Conservation (phyloP, 768 basidiomycete species). For the Symmetrospora coprosmae region DNA sequence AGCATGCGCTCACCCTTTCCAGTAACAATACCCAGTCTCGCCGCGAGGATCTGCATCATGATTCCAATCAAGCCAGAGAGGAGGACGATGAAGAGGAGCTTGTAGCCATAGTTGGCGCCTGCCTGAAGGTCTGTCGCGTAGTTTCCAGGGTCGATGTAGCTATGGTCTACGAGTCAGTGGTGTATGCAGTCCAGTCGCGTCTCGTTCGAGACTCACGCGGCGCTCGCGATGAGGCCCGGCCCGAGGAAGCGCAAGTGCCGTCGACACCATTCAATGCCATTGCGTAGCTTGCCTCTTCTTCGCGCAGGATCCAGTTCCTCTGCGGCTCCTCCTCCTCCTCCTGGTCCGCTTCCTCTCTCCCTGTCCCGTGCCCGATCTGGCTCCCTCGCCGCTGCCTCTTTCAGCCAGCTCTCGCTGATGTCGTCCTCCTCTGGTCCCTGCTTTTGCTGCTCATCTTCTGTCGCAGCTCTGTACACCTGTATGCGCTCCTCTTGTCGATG, state of each 20-base stretch:
- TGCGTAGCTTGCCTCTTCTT: background rate
- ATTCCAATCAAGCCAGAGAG: conserved; percentile 69
- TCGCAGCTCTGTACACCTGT: background rate
- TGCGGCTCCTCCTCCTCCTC: background rate
- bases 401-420: background rate
- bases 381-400: background rate
- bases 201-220: conserved; percentile 4
- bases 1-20: conserved; percentile 16
- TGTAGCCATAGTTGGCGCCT: conserved; percentile 58
- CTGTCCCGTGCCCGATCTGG: background rate
- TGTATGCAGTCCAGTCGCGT: background rate
- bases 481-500: background rate
- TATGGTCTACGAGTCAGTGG: background rate
- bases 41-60: conserved; percentile 67
- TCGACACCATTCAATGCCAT: background rate
- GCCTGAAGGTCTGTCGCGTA: conserved; percentile 27
- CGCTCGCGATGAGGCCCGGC: conserved; percentile 17
- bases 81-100: conserved; percentile 69
- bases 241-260: conserved; percentile 14
- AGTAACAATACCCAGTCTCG: conserved; percentile 50
- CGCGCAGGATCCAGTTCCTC: background rate
- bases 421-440: background rate
- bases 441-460: background rate
- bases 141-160: conserved; percentile 19
- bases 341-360: background rate